Evolutionary conservation across 495 filamentous ascomycete genomes (phyloP), one percentile per base, ranked within the genome.

Genomic region (Letharia columbiana): DNA sequence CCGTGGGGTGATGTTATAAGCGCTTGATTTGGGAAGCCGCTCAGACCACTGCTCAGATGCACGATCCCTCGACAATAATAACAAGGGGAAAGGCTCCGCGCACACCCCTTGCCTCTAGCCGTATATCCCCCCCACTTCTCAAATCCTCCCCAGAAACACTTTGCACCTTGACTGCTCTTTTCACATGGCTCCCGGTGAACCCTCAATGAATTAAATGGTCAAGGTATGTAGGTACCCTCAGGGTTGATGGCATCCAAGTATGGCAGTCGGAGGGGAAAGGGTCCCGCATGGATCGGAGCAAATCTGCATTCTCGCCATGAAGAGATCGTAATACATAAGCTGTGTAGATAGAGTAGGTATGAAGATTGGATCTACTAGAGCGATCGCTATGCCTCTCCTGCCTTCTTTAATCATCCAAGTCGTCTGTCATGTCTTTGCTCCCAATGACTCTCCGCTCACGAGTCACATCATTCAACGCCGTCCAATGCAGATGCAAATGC

Each of bases 331-430:
- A 9, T 49, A 49, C 7, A 23, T 57, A 15, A 15, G 17, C 7
- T 37, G 2, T 20, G 33, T 37, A 37, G 31, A 50, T 50, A 62
- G 8, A 4, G 39, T 50, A 62, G 8, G 9, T 62, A 33, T 3
- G 2, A 12, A 18, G 28, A 52, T 18, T 37, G 33, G 5, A 47
- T 44, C 52, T 47, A 35, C 40, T 20, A n/a, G 17, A 8, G 0
- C 4, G 28, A 64, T 35, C 63, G 63, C 41, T 58, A 64, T 58
- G 52, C 50, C 52, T 61, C 60, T 45, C 39, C 23, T 44, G 2
- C n/a, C n/a, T 41, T 44, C 42, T 45, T 2, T n/a, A n/a, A 2
- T 37, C 54, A 20, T 57, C n/a, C 62, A 40, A 31, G 31, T 58
- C 62, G 23, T 64, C 31, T 4, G 44, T 57, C 17, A 41, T 17